Evolutionary conservation across 2,329 filamentous ascomycete genomes (phyloP), one percentile per base, ranked within the genome.

Genomic region (Knufia petricola): DNA sequence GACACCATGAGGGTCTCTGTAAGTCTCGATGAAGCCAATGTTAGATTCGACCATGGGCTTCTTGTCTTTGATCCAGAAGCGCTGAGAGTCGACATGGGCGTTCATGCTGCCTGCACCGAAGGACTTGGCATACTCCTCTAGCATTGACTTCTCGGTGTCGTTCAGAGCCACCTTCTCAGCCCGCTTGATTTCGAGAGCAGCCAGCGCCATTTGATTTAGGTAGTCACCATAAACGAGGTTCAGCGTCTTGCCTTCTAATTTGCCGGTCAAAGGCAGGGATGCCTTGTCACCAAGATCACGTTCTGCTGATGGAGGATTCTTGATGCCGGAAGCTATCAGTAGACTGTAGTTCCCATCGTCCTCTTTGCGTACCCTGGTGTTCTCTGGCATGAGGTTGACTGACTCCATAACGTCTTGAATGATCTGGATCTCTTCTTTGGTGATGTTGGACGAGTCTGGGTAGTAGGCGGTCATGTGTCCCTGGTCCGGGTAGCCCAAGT

Each of bases 391-490:
- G 12, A 89, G 69, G 3, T 78, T 77, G 64, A 85, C 85, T 61
- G 79, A 74, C 61, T 81, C 82, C 72, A 87, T 78, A 68, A 84
- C 85, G 49, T 77, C 74, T n/a, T 82, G 81, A 44, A 90, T 74
- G 15, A 78, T 78, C 37, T 76, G 76, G 49, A 92, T 87, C 63
- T 90, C 86, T 28, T 75, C 72, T 66, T 87, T 80, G 32, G 81
- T 86, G 60, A 92, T 88, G 38, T 73, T 70, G 6, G 82, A 73
- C 3, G 84, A 88, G 54, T 86, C 77, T 1, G 85, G 86, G 63
- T 90, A 92, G 65, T 90, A 92, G 1, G 82, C 85, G 2, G 84
- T 87, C 75, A 88, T 75, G 64, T 90, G 84, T 26, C 84, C 84
- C 24, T 80, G 74, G 30, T 85, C 82, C 1, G 79, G 74, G 63